Conservation (phyloP, 768 basidiomycete species). For the Chalciporus piperatus region DNA sequence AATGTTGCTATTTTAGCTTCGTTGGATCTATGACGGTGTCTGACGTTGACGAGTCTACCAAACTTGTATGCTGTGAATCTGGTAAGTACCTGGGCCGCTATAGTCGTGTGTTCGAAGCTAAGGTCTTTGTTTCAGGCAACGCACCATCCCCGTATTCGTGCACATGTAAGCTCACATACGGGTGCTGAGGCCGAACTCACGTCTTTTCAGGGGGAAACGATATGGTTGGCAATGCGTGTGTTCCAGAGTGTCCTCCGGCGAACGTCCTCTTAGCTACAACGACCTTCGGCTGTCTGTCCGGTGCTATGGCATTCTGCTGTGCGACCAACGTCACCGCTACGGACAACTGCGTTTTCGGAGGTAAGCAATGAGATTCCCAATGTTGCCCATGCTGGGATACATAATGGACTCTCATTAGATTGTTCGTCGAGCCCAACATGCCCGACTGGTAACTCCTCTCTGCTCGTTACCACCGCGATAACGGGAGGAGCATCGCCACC, state of each 20-base stretch:
- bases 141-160: background rate
- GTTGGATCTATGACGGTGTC: background rate
- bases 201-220: background rate
- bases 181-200: background rate
- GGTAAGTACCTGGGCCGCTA: background rate
- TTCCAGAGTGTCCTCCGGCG: background rate
- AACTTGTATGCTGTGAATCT: background rate
- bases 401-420: background rate
- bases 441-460: background rate
- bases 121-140: background rate
- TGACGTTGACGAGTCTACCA: background rate
- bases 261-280: background rate
- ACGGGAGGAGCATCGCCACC: background rate
- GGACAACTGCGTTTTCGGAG: background rate
- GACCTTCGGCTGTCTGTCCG: background rate
- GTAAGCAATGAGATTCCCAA: too few species aligned
- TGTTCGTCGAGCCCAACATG: background rate
- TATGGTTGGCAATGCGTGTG: background rate
- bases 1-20: background rate
- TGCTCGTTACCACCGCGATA: background rate
- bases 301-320: background rate
- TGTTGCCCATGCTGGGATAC: too few species aligned
- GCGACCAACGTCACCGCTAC: background rate
- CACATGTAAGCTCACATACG: background rate
- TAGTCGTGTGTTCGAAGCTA: background rate